Conservation (phyloP, 305 asterid species). For the Withania somnifera region DNA sequence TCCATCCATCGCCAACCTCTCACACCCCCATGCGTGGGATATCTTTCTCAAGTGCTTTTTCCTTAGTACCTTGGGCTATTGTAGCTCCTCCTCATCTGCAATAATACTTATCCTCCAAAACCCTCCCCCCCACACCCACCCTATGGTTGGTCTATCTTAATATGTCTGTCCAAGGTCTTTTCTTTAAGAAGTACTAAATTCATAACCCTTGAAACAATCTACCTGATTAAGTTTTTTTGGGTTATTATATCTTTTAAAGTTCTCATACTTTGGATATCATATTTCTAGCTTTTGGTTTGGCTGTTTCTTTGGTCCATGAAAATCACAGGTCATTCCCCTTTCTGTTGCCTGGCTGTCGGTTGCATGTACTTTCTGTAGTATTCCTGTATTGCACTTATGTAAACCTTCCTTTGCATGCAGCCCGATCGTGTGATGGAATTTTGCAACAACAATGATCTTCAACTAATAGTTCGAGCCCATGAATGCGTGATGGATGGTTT, state of each 20-base stretch:
- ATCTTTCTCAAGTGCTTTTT: too few species aligned
- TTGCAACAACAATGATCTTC: slow-evolving; percentile 93
- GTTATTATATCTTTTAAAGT: not conserved
- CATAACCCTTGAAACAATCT: not conserved
- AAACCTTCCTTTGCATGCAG: slow-evolving; percentile 29
- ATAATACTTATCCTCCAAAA: not conserved
- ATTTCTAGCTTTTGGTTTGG: not conserved
- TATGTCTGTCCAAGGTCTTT: not conserved
- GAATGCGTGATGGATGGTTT: slow-evolving; percentile 99
- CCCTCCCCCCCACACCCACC: too few species aligned
- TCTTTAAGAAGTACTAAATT: not conserved
- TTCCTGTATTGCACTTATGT: not conserved
- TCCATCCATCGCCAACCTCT: too few species aligned
- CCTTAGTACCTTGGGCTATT: too few species aligned
- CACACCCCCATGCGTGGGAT: too few species aligned
- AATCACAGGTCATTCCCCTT: not conserved
- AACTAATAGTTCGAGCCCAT: slow-evolving; percentile 93
- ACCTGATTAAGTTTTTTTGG: not conserved
- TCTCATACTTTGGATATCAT: not conserved
- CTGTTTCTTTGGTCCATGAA: not conserved
- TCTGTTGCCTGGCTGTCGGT: not conserved
- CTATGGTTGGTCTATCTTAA: not conserved
- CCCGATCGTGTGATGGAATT: slow-evolving; percentile 99
- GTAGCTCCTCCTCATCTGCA: not conserved
- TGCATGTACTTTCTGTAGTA: not conserved